These are phyloP conservation scores for Sporothrix mexicana DNA, from an alignment of 2,329 filamentous ascomycete genomes.

Conservation along the genomic window DNA sequence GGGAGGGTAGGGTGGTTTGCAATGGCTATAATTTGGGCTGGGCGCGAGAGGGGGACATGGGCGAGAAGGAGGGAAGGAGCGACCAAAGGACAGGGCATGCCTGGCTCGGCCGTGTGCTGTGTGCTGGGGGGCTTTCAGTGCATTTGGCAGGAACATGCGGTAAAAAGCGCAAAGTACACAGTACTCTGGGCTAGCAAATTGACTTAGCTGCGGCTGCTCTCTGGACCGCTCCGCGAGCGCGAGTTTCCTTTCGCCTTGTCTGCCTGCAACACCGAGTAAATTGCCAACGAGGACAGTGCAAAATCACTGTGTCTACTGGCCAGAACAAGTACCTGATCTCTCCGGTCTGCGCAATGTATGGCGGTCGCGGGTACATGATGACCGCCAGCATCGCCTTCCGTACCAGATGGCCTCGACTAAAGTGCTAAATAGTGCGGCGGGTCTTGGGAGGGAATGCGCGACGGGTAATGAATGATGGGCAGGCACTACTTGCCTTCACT, in stretches of 20 bases:
- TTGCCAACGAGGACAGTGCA: slow-evolving; percentile 1
- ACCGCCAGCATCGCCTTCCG: neutral
- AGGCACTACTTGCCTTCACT: slow-evolving; percentile 3
- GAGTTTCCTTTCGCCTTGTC: neutral
- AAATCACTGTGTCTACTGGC: slow-evolving; percentile 11
- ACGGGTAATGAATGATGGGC: slow-evolving; percentile 36
- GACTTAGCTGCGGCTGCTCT: slow-evolving; percentile 34
- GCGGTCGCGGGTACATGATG: slow-evolving; percentile 14
- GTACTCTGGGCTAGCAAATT: slow-evolving; percentile 24
- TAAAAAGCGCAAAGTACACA: slow-evolving; percentile 24
- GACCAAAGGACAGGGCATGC: slow-evolving; percentile 23
- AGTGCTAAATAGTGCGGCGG: slow-evolving; percentile 27
- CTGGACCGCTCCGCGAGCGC: slow-evolving; percentile 35
- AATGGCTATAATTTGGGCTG: slow-evolving; percentile 14
- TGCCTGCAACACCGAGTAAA: neutral
- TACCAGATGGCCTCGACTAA: neutral
- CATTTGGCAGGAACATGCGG: neutral
- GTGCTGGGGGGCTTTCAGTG: neutral
- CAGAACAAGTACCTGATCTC: neutral
- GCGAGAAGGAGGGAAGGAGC: slow-evolving; percentile 9
- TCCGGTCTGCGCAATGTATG: neutral
- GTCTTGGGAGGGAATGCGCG: slow-evolving; percentile 34
- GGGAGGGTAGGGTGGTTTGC: slow-evolving; percentile 16
- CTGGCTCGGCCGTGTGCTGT: neutral
- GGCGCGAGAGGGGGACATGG: slow-evolving; percentile 6